A percentile compares a stretch with the other conserved stretches of the same genome.
Conservation (phyloP, 2,329 filamentous ascomycete species). For the Calonectria hongkongensis region DNA sequence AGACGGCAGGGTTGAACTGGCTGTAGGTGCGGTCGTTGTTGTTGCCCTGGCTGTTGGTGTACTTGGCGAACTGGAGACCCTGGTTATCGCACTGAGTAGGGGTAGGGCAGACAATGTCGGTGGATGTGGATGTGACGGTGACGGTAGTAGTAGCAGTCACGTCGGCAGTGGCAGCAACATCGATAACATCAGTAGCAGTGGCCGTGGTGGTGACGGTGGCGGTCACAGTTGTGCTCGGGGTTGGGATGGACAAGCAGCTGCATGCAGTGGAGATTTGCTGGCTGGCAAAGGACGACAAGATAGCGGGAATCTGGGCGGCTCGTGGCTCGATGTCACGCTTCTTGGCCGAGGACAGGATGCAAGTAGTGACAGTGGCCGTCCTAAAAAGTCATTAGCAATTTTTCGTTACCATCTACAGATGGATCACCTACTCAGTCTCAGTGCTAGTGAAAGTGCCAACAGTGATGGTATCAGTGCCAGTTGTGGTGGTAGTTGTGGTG, state of each 20-base stretch:
- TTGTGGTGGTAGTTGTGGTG: not conserved
- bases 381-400: not conserved
- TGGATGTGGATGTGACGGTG: not conserved
- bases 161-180: not conserved
- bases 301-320: not conserved
- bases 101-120: constrained; percentile 12
- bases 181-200: not conserved
- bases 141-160: constrained; percentile 3
- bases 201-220: not conserved
- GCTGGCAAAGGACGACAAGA: not conserved
- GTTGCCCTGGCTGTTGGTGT: constrained; percentile 5
- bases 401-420: not conserved
- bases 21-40: constrained; percentile 18
- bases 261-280: constrained; percentile 15
- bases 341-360: constrained; percentile 6
- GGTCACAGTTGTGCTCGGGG: not conserved
- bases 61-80: constrained; percentile 6
- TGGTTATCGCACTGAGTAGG: constrained; percentile 18
- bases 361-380: not conserved
- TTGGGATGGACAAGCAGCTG: constrained; percentile 6
- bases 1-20: constrained; percentile 5
- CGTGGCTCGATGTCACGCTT: not conserved
- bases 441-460: constrained; percentile 1
- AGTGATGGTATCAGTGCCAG: constrained; percentile 1
- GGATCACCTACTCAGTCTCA: not conserved